Base-by-base conservation (phyloP, 495 filamentous ascomycete species). In the Friedmanniomyces endolithicus region DNA sequence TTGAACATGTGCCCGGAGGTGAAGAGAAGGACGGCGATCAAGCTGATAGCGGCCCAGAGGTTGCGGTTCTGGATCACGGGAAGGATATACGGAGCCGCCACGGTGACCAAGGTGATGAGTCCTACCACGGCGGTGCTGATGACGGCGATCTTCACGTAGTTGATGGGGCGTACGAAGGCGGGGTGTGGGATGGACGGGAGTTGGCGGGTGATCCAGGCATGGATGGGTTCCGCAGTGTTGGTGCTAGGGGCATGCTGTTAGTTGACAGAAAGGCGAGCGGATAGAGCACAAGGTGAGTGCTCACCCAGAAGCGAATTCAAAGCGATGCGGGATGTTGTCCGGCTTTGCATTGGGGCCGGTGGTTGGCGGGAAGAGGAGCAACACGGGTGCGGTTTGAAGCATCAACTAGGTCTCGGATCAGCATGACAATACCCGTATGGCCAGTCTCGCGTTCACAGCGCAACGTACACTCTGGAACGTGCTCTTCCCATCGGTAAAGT, bases 1-100 rank as follows among this genome's bases (percentile, higher is more conserved):
- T 97, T 97, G 77, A 90, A 99, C 92, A 99, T 98, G 67, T 97
- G 89, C 14, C 94, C 92, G 59, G 83, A 88, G 33, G 87, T 97
- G 72, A 99, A 99, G 31, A 99, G 73, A 40, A 99, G 80, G 55
- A 99, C 88, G 8, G 81, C 78, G 60, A 99, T 87, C 49, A 99
- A 72, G 65, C 86, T 90, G 59, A 95, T 66, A 25, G 85, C 90
- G 31, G 92, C 89, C 94, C 92, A 99, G 25, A 96, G 70, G 55
- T 92, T 96, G 51, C 90, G 80, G 68, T 86, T 96, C 65, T 88
- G 87, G 34, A 97, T 71, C 52, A 95, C 66, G 25, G 94, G 92
- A n/a, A 92, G 66, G 4, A 95, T 57, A 63, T 88, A 88, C 9
- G 88, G 86, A 65, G 81, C 87, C n/a, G 84, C 79, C 31, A 90